phyloP scores from a whole-genome alignment of 345 rosid species.

The Sonneratia caseolaris region DNA sequence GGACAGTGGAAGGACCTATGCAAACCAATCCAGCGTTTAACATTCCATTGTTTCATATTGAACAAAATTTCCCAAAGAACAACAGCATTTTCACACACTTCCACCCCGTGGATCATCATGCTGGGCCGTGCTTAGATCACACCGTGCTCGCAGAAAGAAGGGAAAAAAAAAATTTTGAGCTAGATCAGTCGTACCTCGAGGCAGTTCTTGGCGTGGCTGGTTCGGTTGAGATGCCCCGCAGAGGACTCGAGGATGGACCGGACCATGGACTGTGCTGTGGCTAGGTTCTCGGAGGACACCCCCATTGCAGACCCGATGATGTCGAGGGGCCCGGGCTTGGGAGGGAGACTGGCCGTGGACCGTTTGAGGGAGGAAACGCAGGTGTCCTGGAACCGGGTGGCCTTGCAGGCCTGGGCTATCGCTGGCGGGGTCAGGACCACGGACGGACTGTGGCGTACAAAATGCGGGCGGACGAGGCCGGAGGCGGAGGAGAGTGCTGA shows the following conservation, averaged over 20 bases:
- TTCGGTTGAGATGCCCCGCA: constrained; percentile 41
- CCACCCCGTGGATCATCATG: not conserved
- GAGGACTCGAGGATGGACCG: constrained; percentile 46
- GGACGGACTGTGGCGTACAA: constrained; percentile 4
- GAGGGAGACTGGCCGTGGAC: not conserved
- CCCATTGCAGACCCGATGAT: constrained; percentile 59
- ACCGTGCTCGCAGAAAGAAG: too few relatives aligned
- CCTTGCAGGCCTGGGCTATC: constrained; percentile 27
- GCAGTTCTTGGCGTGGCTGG: constrained; percentile 53
- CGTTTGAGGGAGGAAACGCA: constrained; percentile 21
- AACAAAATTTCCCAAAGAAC: not conserved
- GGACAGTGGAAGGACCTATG: constrained; percentile 47
- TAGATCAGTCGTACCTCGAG: not conserved
- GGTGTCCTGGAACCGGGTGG: constrained; percentile 29
- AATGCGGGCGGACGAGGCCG: constrained; percentile 5
- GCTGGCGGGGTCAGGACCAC: constrained; percentile 6
- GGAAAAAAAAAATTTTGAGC: not conserved
- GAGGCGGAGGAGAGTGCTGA: not conserved
- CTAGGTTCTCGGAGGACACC: constrained; percentile 44
- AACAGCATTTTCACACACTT: not conserved
- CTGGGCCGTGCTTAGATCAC: too few relatives aligned
- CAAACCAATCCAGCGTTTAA: not conserved
- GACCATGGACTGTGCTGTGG: constrained; percentile 42
- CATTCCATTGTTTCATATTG: too few relatives aligned
- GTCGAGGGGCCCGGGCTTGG: constrained; percentile 33